Base-by-base conservation (phyloP, 2,329 filamentous ascomycete species). In the Amauroascus verrucosus region DNA sequence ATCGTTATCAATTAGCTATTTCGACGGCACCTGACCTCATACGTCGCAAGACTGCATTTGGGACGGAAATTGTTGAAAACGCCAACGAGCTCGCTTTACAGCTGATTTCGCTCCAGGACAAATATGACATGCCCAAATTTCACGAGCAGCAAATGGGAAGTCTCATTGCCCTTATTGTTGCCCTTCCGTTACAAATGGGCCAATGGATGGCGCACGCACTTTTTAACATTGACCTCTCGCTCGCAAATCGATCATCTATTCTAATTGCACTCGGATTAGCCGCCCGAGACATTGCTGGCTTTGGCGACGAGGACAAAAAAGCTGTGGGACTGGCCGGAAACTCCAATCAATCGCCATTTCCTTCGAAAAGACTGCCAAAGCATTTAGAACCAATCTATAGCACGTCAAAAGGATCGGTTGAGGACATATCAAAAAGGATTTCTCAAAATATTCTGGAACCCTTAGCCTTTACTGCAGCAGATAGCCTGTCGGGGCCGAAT, bases 201-300 rank as follows among this genome's bases (percentile, higher is more conserved):
- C 86, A 82, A 13, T 94, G 88, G 85, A 87, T 94, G 55, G 82
- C 85, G 2, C 82, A 83, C 54, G 85, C 86, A 0, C 94, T 93
- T 65, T 97, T 96, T 65, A 84, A 88, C 40, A 90, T 90, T 14
- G 93, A 98, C 65, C 90, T 93, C 67, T 95, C 90, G 0, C 74
- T 97, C 35, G 80, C 84, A 0, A 91, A 97, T 66, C 80, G 93
- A 37, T 86, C 85, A 6, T 81, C 86, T 0, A 77, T 97, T 35
- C 82, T 98, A 50, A 84, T 88, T 18, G 83, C 87, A 0, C 73
- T 98, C 3, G 91, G 90, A 0, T 72, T 98, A 0, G 81, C 85
- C 28, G 87, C 87, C 1, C 80, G 91, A 55, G 90, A 97, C 68
- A 70, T 98, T 8, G 88, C 88, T 1, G 90, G 93, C 0, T 81